These are phyloP conservation scores for Cladobotryum mycophilum DNA, from an alignment of 2,329 filamentous ascomycete species.

Conservation along the genomic window DNA sequence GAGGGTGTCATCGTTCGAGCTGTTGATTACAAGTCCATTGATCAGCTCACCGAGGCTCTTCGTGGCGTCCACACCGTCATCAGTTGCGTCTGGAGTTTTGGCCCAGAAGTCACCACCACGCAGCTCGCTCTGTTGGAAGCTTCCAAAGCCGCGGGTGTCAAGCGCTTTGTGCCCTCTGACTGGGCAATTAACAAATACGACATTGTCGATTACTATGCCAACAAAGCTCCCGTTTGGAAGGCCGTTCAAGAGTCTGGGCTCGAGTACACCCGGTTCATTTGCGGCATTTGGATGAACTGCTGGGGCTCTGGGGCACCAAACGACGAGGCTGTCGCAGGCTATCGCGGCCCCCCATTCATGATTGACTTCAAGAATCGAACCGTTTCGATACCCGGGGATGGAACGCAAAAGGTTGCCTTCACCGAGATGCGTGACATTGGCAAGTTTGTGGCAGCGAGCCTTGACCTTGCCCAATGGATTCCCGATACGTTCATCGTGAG, in stretches of 20 bases:
- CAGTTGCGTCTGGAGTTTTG: slow-evolving; percentile 7
- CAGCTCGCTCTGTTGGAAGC: slow-evolving; percentile 6
- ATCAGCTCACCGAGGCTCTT: slow-evolving; percentile 2
- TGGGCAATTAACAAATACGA: slow-evolving; percentile 7
- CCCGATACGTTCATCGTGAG: slow-evolving; percentile 4
- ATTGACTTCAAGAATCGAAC: background rate
- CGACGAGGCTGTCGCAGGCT: background rate
- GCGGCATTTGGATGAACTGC: slow-evolving; percentile 7
- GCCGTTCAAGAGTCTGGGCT: slow-evolving; percentile 3
- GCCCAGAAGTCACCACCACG: background rate
- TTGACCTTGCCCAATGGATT: slow-evolving; percentile 6
- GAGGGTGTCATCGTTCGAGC: background rate
- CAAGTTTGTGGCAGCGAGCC: slow-evolving; percentile 4
- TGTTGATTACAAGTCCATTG: slow-evolving; percentile 5
- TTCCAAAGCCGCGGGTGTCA: slow-evolving; percentile 3
- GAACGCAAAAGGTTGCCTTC: background rate
- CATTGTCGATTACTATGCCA: background rate
- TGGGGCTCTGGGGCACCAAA: slow-evolving; percentile 1
- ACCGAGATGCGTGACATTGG: slow-evolving; percentile 1
- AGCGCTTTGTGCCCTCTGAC: slow-evolving; percentile 2
- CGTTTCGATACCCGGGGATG: slow-evolving; percentile 1
- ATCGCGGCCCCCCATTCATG: background rate
- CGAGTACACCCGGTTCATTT: slow-evolving; percentile 10
- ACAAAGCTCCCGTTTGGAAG: slow-evolving; percentile 5
- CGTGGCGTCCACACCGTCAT: slow-evolving; percentile 6